phyloP scores from a whole-genome alignment of 257 asterid species.

The Datura wrightii region DNA sequence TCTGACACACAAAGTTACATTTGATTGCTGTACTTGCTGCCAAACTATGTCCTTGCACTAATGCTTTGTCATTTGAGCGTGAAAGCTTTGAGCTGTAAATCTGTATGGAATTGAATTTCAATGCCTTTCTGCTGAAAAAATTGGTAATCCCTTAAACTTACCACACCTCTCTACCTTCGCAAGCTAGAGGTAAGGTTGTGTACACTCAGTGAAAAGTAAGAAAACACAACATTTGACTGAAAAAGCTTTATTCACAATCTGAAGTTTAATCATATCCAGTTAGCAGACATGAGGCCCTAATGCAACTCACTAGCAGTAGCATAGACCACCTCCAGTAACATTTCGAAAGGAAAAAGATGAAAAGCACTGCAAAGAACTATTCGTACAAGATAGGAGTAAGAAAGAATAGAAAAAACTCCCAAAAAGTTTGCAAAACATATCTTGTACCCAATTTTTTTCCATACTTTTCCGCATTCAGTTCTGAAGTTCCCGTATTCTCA shows the following conservation, averaged over 20 bases:
- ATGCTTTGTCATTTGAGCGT: not conserved
- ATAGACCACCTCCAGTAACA: not conserved
- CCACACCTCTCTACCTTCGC: too few species aligned
- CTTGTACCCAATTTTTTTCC: too few species aligned
- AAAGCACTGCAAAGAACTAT: not conserved
- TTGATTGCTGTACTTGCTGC: slow-evolving; percentile 1
- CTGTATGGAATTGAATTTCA: not conserved
- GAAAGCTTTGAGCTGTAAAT: not conserved
- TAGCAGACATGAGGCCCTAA: not conserved
- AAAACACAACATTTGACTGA: not conserved
- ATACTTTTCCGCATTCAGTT: too few species aligned
- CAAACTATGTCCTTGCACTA: not conserved
- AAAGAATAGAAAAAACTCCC: too few species aligned
- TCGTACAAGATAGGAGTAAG: too few species aligned
- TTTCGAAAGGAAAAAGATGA: not conserved
- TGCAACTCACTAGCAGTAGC: not conserved
- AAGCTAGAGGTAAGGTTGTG: too few species aligned
- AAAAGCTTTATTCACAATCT: too few species aligned
- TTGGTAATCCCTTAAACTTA: not conserved
- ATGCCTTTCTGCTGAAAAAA: not conserved
- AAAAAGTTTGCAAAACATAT: too few species aligned
- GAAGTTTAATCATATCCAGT: too few species aligned
- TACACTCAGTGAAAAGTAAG: not conserved
- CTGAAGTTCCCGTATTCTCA: not conserved
- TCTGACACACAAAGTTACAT: not conserved